Base-by-base conservation (phyloP, 805 yeast genomes). In the Monosporozyma yasuniensis region DNA sequence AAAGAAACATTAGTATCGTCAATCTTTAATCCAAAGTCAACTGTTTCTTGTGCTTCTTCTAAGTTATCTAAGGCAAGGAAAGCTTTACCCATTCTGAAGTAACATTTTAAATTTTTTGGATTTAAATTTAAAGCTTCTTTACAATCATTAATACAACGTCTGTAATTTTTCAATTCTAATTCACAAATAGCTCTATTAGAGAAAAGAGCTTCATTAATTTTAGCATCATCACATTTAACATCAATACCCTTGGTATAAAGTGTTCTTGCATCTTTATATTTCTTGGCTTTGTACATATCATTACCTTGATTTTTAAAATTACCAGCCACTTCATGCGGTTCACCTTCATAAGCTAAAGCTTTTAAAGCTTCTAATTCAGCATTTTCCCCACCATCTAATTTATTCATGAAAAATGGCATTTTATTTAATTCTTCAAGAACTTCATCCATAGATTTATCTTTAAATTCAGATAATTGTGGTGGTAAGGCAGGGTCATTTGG, bases 291-390 rank as follows among this genome's bases (percentile, higher is more conserved):
- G 69, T 76, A 93, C 51, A 86, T 77, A 14, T 88, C 97, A 65
- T 95, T 93, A 5, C 99, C 99, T 63, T 91, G 97, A 53, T 78
- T 82, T 55, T 89, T 88, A 72, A 90, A 93, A 61, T 89, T 90
- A 22, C 79, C 74, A 3, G 97, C 97, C 34, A 89, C 73, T 61
- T 93, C 99, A 59, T 84, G 82, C 0, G 97, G 96, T 54, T 88
- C 96, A 43, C 98, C 99, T 46, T 93, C 99, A 61, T 87, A 89
- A 0, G 95, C 96, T 57, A 93, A 72, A 4, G 96, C 91, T 61
- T 83, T 84, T 50, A 93, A 73, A 0, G 99, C 99, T 62, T 91
- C 98, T 16, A 93, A 69, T 47, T 80, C 83, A 4, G 73, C 61
- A 60, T 86, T 87, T 42, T 81, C 84, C 30, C 89, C 91, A 44